Conservation (phyloP, 2,329 filamentous ascomycete species). For the Metarhizium humberi region DNA sequence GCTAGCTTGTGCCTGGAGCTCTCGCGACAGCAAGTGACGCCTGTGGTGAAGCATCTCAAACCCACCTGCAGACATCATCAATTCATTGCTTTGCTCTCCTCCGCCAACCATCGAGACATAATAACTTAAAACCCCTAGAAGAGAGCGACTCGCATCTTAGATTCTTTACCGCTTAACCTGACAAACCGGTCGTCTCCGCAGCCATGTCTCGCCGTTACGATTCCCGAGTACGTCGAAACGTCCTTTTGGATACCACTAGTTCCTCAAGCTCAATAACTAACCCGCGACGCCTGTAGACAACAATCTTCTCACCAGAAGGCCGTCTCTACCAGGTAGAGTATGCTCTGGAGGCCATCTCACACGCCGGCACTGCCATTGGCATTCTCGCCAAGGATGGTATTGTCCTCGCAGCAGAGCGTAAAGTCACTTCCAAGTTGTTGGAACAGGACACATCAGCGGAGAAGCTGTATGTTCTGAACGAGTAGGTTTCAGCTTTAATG, state of each 20-base stretch:
- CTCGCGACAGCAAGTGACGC: conserved; percentile 9
- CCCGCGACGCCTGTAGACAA: conserved; percentile 54
- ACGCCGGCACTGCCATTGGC: conserved; percentile 91
- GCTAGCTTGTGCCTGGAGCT: conserved; percentile 14
- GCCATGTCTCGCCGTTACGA: conserved; percentile 94
- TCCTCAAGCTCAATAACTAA: conserved; percentile 2
- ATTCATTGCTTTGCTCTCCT: background rate
- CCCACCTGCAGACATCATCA: background rate
- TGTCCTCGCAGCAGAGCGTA: conserved; percentile 93
- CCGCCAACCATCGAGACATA: background rate
- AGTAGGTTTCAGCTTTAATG: conserved; percentile 49
- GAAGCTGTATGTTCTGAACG: conserved; percentile 99
- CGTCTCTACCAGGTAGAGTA: conserved; percentile 99
- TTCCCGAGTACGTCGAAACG: conserved; percentile 65
- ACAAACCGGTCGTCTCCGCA: background rate
- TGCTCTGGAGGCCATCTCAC: conserved; percentile 96
- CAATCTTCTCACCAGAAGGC: conserved; percentile 98
- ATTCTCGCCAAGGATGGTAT: conserved; percentile 98
- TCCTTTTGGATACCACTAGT: background rate
- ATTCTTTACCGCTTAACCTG: background rate
- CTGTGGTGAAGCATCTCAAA: conserved; percentile 2
- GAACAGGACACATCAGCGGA: conserved; percentile 99
- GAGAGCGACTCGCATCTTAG: background rate
- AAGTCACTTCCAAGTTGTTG: conserved; percentile 97
- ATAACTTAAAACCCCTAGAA: background rate